These are phyloP conservation scores for Wickerhamiella sergipiensis DNA, from an alignment of 805 yeast genomes.

Conservation along the genomic window DNA sequence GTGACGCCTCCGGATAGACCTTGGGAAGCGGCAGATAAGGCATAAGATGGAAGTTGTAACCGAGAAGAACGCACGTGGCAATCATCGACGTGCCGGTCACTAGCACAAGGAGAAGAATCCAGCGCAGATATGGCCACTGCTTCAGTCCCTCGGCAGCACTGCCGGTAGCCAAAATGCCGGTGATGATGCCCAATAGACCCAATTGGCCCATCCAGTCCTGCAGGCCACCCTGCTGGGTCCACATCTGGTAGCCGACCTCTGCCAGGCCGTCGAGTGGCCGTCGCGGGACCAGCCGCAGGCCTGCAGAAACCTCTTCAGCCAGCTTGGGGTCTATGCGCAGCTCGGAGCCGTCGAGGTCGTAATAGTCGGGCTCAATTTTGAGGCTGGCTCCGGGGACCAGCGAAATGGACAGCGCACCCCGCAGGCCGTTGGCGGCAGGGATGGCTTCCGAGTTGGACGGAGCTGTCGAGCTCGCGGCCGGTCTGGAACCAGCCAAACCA, in stretches of 20 bases:
- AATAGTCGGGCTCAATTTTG: neutral
- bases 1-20: neutral
- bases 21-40: neutral
- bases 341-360: neutral
- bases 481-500: neutral
- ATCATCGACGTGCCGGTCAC: neutral
- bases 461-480: neutral
- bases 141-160: neutral
- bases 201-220: neutral
- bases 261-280: neutral
- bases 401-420: neutral
- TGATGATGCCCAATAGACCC: neutral
- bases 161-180: neutral
- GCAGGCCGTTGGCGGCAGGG: neutral
- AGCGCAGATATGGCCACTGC: neutral
- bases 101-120: neutral
- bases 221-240: neutral
- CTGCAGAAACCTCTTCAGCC: neutral
- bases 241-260: neutral
- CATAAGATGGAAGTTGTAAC: neutral
- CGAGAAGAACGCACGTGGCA: neutral
- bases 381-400: neutral
- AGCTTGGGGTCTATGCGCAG: neutral
- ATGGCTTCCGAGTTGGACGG: too few species aligned
- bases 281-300: neutral